phyloP scores from a whole-genome alignment of 345 rosid species.

The Brassica carinata region DNA sequence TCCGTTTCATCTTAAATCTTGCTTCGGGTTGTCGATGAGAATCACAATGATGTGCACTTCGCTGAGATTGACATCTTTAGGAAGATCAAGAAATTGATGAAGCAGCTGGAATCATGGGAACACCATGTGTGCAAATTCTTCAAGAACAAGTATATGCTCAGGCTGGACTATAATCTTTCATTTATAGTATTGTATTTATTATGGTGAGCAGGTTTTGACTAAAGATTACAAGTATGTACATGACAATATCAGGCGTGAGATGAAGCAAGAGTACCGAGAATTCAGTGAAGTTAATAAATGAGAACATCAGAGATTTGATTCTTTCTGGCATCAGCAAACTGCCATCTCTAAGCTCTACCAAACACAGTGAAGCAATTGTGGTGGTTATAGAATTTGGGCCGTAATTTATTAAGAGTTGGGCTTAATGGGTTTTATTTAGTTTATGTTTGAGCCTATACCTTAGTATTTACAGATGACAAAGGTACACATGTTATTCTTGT shows the following conservation, averaged over 20 bases:
- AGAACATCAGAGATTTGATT: no score
- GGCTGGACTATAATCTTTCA: constrained; percentile 38
- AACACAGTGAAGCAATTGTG: no score
- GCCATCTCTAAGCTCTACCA: no score
- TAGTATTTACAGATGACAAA: no score
- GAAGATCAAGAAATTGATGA: constrained; percentile 95
- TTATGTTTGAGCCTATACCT: no score
- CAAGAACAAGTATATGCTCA: constrained; percentile 88
- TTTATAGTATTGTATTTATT: background rate
- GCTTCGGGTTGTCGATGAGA: constrained; percentile 86
- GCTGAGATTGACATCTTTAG: constrained; percentile 86
- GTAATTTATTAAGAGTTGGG: no score
- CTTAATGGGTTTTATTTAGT: no score
- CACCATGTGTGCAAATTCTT: constrained; percentile 93
- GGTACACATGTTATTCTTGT: background rate
- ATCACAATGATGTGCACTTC: constrained; percentile 75
- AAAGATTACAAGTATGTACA: constrained; percentile 35
- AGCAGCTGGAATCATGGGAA: constrained; percentile 97
- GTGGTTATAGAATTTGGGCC: no score
- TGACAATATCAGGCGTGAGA: constrained; percentile 76
- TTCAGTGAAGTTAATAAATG: no score
- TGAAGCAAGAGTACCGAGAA: no score
- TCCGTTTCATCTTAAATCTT: background rate
- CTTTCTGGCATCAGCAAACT: no score
- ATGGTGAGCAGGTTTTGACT: constrained; percentile 18